Evolutionary conservation across 257 asterid genomes (phyloP), one percentile per base, ranked within the genome.

Genomic region (Orobanche coerulescens): DNA sequence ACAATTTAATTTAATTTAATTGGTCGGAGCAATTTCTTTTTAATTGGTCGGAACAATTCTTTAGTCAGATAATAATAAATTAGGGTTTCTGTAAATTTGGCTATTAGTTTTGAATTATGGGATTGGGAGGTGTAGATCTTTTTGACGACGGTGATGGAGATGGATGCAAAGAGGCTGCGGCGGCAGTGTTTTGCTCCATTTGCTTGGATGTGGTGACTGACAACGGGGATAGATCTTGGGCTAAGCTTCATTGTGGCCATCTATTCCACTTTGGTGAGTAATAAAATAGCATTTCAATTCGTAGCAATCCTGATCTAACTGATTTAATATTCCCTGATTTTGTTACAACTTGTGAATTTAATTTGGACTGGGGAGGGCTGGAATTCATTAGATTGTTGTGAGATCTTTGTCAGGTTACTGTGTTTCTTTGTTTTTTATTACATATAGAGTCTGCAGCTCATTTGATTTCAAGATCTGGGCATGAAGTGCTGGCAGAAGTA

Each of bases 231-330:
- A n/a, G n/a, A n/a, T 70, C 54, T 82, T 75, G 8, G 76, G 76
- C n/a, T 80, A 11, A 7, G 42, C 64, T 2, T 80, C 67, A 82
- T 74, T 89, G 96, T 55, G 95, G 96, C 44, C 96, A 89, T 75
- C 86, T 76, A 81, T 89, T 89, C 70, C 96, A 89, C 65, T 94
- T 89, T 7, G 96, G 96, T 89, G 58, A 75, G 88, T 79, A 10
- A 4, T 49, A 5, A 34, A 20, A 37, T 60, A 37, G 44, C 47
- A 54, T 28, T 71, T 62, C 9, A 2, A 65, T 71, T 1, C 14
- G 59, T 18, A 8, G 18, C 10, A 14, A 5, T 62, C 20, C 4
- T 30, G 71, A 67, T 75, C 78, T 60, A 33, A 42, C 12, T 43
- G 5, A 14, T 75, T 60, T 15, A 25, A 18, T n/a, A n/a, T n/a